A percentile compares a stretch with the other conserved stretches of the same genome.
Evolutionary conservation across 2,329 filamentous ascomycete genomes (phyloP).

Genomic region (Beauveria rudraprayagi): DNA sequence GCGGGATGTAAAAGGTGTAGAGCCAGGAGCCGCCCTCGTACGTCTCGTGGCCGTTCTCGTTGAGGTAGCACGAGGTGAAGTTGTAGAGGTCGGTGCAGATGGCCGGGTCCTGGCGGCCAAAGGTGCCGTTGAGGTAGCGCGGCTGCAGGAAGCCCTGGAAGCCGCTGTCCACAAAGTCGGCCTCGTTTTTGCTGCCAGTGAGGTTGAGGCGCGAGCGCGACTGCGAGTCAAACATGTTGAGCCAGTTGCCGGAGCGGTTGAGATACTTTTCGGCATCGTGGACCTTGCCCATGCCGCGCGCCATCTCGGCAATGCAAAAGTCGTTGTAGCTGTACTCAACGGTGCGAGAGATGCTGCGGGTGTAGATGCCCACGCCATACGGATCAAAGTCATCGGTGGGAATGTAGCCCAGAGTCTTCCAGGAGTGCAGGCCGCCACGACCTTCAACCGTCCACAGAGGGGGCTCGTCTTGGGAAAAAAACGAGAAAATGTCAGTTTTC

Average conservation of each 20-base stretch:
- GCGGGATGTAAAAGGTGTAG: conserved; percentile 55
- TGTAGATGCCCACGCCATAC: conserved; percentile 54
- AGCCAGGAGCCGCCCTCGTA: conserved; percentile 67
- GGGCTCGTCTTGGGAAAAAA: conserved; percentile 28
- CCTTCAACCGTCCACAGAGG: conserved; percentile 63
- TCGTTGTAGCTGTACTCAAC: conserved; percentile 78
- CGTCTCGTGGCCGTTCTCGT: conserved; percentile 32
- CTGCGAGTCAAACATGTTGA: conserved; percentile 51
- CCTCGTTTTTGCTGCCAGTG: conserved; percentile 29
- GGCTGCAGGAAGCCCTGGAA: conserved; percentile 67
- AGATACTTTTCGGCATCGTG: conserved; percentile 52
- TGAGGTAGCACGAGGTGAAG: conserved; percentile 31
- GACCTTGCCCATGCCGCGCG: conserved; percentile 45
- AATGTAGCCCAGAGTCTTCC: conserved; percentile 66
- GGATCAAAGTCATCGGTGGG: conserved; percentile 60
- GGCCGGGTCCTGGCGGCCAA: conserved; percentile 56
- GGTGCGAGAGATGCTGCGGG: conserved; percentile 63
- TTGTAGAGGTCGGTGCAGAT: conserved; percentile 33
- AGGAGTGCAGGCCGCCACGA: conserved; percentile 61
- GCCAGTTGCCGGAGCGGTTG: conserved; percentile 57
- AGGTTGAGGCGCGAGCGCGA: conserved; percentile 23
- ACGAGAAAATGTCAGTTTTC: not conserved
- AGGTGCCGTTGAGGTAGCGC: conserved; percentile 56
- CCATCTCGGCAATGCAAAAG: conserved; percentile 60
- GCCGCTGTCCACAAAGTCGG: conserved; percentile 27